Conservation (phyloP, 768 basidiomycete genomes). For the Krasilnikovozyma curviuscula region DNA sequence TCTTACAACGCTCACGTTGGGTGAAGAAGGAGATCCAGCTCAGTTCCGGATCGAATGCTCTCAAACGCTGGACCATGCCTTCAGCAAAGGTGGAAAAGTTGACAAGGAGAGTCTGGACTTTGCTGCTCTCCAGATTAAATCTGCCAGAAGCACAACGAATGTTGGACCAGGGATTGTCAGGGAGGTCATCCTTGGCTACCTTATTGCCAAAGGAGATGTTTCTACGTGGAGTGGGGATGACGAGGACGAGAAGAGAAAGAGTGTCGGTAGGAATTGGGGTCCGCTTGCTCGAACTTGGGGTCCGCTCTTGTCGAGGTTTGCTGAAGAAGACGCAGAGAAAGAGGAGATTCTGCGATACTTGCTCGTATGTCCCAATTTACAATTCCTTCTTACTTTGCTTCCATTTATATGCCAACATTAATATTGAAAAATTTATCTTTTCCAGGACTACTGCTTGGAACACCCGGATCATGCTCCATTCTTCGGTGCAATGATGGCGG, state of each 20-base stretch:
- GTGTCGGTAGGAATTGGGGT: too few relatives aligned
- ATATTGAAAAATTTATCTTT: too few relatives aligned
- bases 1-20: conserved; percentile 11
- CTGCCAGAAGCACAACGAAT: conserved; percentile 77
- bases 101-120: conserved; percentile 87
- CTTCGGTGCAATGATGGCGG: too few relatives aligned
- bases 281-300: conserved; percentile 71
- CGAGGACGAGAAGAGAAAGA: conserved; percentile 38
- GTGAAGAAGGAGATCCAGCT: conserved; percentile 17
- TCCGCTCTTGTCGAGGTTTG: conserved; percentile 53
- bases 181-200: conserved; percentile 67
- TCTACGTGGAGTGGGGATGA: too few relatives aligned
- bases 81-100: conserved; percentile 72
- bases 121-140: conserved; percentile 67
- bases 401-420: too few relatives aligned
- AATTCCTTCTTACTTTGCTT: background rate
- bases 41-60: conserved; percentile 25
- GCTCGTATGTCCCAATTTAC: conserved; percentile 58
- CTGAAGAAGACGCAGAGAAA: conserved; percentile 39
- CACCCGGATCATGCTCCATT: too few relatives aligned
- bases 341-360: conserved; percentile 59
- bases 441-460: too few relatives aligned
- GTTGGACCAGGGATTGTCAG: conserved; percentile 41
- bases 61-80: conserved; percentile 79
- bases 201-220: conserved; percentile 54